Percentiles rank a stretch among this genome's conserved stretches.
Evolutionary conservation across 345 rosid genomes (phyloP).

Genomic region (Garcia nutans): DNA sequence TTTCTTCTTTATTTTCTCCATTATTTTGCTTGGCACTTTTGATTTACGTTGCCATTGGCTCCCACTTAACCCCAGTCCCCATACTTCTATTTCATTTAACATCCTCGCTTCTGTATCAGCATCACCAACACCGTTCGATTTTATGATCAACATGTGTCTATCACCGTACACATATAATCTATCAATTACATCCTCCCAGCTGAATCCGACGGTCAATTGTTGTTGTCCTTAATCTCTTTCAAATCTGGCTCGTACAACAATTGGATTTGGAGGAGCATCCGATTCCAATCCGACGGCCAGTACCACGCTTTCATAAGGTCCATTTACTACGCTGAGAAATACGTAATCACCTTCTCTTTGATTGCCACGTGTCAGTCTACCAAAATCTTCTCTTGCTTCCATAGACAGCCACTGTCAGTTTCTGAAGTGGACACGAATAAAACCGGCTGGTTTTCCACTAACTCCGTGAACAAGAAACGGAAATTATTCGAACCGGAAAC

Average conservation of each 20-base stretch:
- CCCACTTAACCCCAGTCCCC: slow-evolving; percentile 43
- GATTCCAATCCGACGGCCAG: slow-evolving; percentile 29
- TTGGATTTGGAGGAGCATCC: slow-evolving; percentile 23
- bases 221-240: slow-evolving; percentile 19
- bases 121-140: slow-evolving; percentile 27
- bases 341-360: slow-evolving; percentile 16
- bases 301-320: slow-evolving; percentile 47
- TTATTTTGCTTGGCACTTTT: slow-evolving; percentile 39
- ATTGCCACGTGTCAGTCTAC: background rate
- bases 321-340: slow-evolving; percentile 46
- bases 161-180: slow-evolving; percentile 58
- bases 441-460: slow-evolving; percentile 51
- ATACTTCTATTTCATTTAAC: slow-evolving; percentile 42
- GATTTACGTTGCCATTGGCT: slow-evolving; percentile 47
- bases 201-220: slow-evolving; percentile 18
- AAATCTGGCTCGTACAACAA: slow-evolving; percentile 46
- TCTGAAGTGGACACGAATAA: slow-evolving; percentile 47
- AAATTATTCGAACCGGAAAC: slow-evolving; percentile 44
- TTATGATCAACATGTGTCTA: slow-evolving; percentile 49
- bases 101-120: slow-evolving; percentile 21
- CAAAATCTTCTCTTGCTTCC: slow-evolving; percentile 29
- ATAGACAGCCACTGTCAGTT: slow-evolving; percentile 46
- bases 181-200: slow-evolving; percentile 27
- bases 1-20: slow-evolving; percentile 41
- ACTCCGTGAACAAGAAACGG: slow-evolving; percentile 62